Evolutionary conservation across 176 grass and related monocot species (phyloP).

Genomic region (Phragmites australis): DNA sequence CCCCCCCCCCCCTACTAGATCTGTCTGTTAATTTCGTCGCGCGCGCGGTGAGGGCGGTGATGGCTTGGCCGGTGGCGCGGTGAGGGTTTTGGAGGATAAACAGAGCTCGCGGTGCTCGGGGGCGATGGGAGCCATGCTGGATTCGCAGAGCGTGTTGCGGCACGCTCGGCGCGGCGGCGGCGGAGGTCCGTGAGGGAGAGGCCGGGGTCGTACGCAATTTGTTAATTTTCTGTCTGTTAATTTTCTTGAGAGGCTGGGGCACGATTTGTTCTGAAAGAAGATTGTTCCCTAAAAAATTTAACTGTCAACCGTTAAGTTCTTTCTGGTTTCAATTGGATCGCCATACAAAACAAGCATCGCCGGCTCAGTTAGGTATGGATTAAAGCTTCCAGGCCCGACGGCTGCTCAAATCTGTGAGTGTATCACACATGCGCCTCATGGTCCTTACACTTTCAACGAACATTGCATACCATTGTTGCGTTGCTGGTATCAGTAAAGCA

Average conservation of each 20-base stretch:
- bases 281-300: conserved; percentile 7
- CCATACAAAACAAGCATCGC: not conserved
- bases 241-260: not conserved
- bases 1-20: too few relatives aligned
- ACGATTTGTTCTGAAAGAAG: not conserved
- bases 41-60: too few relatives aligned
- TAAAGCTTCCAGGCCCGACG: conserved; percentile 5
- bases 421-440: conserved; percentile 27
- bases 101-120: not conserved
- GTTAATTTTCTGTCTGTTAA: too few relatives aligned
- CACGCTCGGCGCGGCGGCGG: too few relatives aligned
- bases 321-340: not conserved
- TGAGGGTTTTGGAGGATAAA: not conserved
- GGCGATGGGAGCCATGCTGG: conserved; percentile 78
- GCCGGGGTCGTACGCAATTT: too few relatives aligned
- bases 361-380: not conserved
- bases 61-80: too few relatives aligned
- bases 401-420: not conserved
- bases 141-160: too few relatives aligned
- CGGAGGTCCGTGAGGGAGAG: too few relatives aligned
- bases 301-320: not conserved
- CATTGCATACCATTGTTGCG: conserved; percentile 4
- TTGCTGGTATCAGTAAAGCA: conserved; percentile 11
- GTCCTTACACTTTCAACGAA: conserved; percentile 12
- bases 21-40: too few relatives aligned